Evolutionary conservation across 2,329 filamentous ascomycete species (phyloP).

Genomic region (Aspergillus ibericus): DNA sequence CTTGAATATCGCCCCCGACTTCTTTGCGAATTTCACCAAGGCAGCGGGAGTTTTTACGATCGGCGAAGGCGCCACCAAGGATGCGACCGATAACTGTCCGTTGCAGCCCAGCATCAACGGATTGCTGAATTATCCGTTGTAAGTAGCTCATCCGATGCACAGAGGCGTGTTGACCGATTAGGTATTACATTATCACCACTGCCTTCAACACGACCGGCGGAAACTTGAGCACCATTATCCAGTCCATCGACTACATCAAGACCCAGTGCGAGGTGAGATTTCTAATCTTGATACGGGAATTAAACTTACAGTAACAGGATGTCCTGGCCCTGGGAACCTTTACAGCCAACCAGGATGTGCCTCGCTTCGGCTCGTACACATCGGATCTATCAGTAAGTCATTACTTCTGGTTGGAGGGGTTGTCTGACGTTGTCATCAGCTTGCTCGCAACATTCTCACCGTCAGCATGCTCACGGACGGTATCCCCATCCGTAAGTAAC

Average conservation of each 20-base stretch:
- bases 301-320: background rate
- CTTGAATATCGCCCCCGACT: constrained; percentile 47
- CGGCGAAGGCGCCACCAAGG: constrained; percentile 48
- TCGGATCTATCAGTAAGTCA: constrained; percentile 4
- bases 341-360: constrained; percentile 61
- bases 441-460: constrained; percentile 60
- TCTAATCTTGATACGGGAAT: background rate
- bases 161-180: constrained; percentile 27
- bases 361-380: constrained; percentile 49
- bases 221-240: constrained; percentile 32
- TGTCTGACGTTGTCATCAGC: too few species aligned
- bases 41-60: constrained; percentile 47
- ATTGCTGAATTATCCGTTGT: constrained; percentile 45
- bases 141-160: background rate
- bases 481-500: constrained; percentile 53
- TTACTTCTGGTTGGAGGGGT: too few species aligned
- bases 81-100: constrained; percentile 40
- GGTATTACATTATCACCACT: constrained; percentile 32
- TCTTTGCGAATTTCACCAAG: constrained; percentile 42
- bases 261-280: background rate
- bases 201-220: constrained; percentile 33
- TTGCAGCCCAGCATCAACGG: constrained; percentile 48
- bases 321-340: constrained; percentile 50
- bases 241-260: constrained; percentile 2
- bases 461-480: constrained; percentile 60